These are phyloP conservation scores for Saccharomyces hybrid DNA, from an alignment of 1,139 yeast species.

Conservation along the genomic window DNA sequence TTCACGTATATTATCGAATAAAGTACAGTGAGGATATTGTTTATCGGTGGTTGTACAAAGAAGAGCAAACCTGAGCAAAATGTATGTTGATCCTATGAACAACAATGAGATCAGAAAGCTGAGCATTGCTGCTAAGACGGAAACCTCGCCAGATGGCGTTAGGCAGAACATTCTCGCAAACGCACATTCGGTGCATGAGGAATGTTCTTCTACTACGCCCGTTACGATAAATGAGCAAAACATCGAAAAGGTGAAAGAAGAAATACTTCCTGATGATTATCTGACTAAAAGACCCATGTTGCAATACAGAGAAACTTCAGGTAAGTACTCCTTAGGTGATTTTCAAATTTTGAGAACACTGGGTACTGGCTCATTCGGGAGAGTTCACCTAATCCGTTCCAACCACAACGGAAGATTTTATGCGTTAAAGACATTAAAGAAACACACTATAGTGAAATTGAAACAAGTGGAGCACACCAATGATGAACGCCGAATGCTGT, in stretches of 20 bases:
- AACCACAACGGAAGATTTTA: constrained; percentile 89
- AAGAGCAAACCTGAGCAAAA: constrained; percentile 3
- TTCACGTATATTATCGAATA: neutral
- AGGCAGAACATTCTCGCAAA: neutral
- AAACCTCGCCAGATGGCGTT: constrained; percentile 1
- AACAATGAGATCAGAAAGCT: constrained; percentile 19
- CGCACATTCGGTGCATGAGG: neutral
- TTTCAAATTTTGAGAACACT: constrained; percentile 86
- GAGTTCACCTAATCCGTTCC: constrained; percentile 86
- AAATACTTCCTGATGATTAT: constrained; percentile 2
- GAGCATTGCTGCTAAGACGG: constrained; percentile 7
- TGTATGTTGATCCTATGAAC: constrained; percentile 24
- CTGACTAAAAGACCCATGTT: constrained; percentile 9
- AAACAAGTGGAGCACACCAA: constrained; percentile 96
- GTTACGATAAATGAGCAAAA: neutral
- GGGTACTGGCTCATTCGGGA: constrained; percentile 96
- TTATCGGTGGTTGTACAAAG: neutral
- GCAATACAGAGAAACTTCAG: constrained; percentile 59
- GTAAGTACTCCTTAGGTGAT: constrained; percentile 78
- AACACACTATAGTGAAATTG: constrained; percentile 85
- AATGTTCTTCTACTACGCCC: neutral
- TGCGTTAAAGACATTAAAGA: constrained; percentile 86
- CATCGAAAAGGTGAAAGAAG: constrained; percentile 9
- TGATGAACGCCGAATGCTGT: constrained; percentile 90
- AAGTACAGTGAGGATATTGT: constrained; percentile 8